These are phyloP conservation scores for Ustilago trichophora DNA, from an alignment of 1,284 basidiomycete genomes.

Conservation along the genomic window DNA sequence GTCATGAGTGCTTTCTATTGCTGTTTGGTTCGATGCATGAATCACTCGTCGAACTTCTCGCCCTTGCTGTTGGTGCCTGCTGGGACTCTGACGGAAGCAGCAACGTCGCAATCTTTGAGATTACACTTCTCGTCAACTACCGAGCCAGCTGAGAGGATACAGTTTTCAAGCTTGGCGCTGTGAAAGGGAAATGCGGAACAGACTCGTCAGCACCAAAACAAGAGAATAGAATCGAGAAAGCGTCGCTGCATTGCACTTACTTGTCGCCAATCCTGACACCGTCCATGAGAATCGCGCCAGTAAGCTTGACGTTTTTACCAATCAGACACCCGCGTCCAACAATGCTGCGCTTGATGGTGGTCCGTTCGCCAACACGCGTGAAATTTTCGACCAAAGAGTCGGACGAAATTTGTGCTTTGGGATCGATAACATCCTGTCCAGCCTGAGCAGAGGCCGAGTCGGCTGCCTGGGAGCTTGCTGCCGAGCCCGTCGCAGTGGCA, in stretches of 20 bases:
- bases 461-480: too few relatives aligned
- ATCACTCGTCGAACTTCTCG: slow-evolving; percentile 53
- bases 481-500: slow-evolving; percentile 2
- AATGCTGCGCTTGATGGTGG: slow-evolving; percentile 85
- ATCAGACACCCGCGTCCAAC: slow-evolving; percentile 88
- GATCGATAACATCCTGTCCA: slow-evolving; percentile 70
- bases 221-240: neutral
- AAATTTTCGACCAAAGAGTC: slow-evolving; percentile 85
- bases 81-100: slow-evolving; percentile 82
- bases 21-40: too few relatives aligned
- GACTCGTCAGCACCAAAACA: slow-evolving; percentile 4
- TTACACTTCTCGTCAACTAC: slow-evolving; percentile 81
- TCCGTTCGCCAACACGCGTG: slow-evolving; percentile 82
- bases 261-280: slow-evolving; percentile 87
- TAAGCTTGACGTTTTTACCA: slow-evolving; percentile 84
- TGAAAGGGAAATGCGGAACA: neutral
- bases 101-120: slow-evolving; percentile 83
- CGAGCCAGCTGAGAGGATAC: slow-evolving; percentile 83
- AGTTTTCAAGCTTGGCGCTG: slow-evolving; percentile 88
- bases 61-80: slow-evolving; percentile 56
- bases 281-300: slow-evolving; percentile 87
- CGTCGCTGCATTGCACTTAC: slow-evolving; percentile 69
- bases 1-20: too few relatives aligned
- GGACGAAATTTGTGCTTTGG: slow-evolving; percentile 82
- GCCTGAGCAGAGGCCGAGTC: slow-evolving; percentile 10